phyloP scores from a whole-genome alignment of 2,329 filamentous ascomycete genomes.

The Arachnopeziza araneosa region DNA sequence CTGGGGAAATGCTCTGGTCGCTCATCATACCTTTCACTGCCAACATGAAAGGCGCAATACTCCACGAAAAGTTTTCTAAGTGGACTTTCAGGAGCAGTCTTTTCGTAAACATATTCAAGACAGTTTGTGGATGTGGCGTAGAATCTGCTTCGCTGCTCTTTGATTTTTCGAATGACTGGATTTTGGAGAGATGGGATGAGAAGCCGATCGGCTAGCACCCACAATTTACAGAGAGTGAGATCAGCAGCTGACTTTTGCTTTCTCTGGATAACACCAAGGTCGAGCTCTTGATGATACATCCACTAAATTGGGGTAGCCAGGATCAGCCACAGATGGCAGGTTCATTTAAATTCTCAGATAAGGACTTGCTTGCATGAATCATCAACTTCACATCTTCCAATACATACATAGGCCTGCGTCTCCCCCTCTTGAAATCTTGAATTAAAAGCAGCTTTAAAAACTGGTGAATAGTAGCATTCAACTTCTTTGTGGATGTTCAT shows the following conservation, averaged over 20 bases:
- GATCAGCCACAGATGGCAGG: constrained; percentile 2
- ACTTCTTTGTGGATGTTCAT: constrained; percentile 4
- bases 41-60: not conserved
- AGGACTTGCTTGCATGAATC: not conserved
- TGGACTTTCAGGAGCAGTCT: not conserved
- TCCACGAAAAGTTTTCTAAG: not conserved
- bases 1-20: not conserved
- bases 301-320: not conserved
- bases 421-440: constrained; percentile 1
- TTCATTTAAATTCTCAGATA: constrained; percentile 1
- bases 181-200: constrained; percentile 9
- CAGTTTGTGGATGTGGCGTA: not conserved
- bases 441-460: constrained; percentile 4
- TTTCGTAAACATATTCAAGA: not conserved
- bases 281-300: not conserved
- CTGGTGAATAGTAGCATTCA: constrained; percentile 2
- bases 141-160: not conserved
- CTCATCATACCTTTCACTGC: not conserved
- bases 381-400: not conserved
- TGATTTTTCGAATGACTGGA: not conserved
- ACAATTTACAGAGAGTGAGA: constrained; percentile 4
- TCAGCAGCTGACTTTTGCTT: not conserved
- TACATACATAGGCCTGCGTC: constrained; percentile 1
- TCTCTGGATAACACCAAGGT: not conserved
- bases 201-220: constrained; percentile 9